A percentile compares a stretch with the other conserved stretches of the same genome.
phyloP scores from a whole-genome alignment of 371 early-diverging fungal species.

The Syncephalastrum monosporum region DNA sequence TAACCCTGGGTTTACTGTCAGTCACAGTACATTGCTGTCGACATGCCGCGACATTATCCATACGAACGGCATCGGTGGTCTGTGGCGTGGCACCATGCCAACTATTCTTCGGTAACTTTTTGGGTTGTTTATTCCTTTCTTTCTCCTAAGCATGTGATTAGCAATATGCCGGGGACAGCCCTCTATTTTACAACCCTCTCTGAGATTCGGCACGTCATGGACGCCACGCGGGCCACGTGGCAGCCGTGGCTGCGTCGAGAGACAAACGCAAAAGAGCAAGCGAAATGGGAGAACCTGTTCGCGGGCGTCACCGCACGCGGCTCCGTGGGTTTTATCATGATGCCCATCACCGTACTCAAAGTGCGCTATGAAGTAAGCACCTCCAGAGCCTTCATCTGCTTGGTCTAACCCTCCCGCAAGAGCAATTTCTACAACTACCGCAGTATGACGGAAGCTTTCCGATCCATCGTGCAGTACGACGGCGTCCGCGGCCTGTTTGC shows the following conservation, averaged over 20 bases:
- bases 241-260: not conserved
- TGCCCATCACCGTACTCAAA: constrained; percentile 95
- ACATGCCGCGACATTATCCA: constrained; percentile 58
- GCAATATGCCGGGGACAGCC: constrained; percentile 87
- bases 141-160: constrained; percentile 10
- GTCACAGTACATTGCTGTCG: constrained; percentile 52
- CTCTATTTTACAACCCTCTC: constrained; percentile 74
- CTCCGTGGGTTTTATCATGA: constrained; percentile 84
- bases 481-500: constrained; percentile 78
- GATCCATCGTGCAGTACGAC: constrained; percentile 59
- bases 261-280: constrained; percentile 17
- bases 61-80: constrained; percentile 68
- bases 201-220: constrained; percentile 46
- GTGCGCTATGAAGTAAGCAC: constrained; percentile 82
- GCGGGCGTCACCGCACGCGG: constrained; percentile 85
- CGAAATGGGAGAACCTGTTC: constrained; percentile 66
- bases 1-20: not conserved
- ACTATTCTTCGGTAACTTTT: constrained; percentile 69
- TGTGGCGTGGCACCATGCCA: constrained; percentile 93
- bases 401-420: constrained; percentile 27
- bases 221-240: constrained; percentile 34
- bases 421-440: constrained; percentile 83
- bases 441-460: constrained; percentile 60
- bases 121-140: not conserved
- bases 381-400: not conserved